A percentile compares a stretch with the other conserved stretches of the same genome.
phyloP scores from a whole-genome alignment of 2,329 filamentous ascomycete genomes.

The Thelonectria discophora region DNA sequence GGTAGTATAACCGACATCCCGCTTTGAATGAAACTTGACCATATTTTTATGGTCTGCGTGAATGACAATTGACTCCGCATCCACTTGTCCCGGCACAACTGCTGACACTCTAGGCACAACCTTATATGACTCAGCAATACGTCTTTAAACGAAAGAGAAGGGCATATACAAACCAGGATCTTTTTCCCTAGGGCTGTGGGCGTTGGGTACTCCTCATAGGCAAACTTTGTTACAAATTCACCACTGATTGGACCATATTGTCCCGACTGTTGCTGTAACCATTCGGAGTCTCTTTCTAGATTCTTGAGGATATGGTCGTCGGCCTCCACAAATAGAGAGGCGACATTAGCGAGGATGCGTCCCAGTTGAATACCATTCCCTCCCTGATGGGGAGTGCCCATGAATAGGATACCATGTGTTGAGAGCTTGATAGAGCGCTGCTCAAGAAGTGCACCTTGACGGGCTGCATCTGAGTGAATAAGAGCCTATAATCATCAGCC shows the following conservation, averaged over 20 bases:
- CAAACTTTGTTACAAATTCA: constrained; percentile 16
- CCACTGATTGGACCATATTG: constrained; percentile 12
- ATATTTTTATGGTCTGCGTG: constrained; percentile 14
- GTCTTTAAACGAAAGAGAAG: neutral
- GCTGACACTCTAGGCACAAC: constrained; percentile 16
- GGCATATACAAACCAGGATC: constrained; percentile 5
- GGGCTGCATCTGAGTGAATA: too few relatives aligned
- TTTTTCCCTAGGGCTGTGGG: neutral
- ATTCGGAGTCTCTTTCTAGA: constrained; percentile 18
- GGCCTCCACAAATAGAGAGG: constrained; percentile 10
- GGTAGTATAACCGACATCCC: constrained; percentile 5
- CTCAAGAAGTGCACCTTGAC: too few relatives aligned
- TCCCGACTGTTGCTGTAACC: constrained; percentile 14
- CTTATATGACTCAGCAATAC: constrained; percentile 5
- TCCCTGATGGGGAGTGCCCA: too few relatives aligned
- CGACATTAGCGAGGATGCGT: neutral
- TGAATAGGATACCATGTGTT: too few relatives aligned
- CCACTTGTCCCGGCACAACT: constrained; percentile 6
- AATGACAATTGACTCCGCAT: constrained; percentile 12
- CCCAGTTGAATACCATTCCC: constrained; percentile 13
- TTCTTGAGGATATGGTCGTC: constrained; percentile 14
- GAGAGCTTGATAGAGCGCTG: too few relatives aligned
- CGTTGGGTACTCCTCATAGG: constrained; percentile 15
- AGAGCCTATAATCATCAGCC: too few relatives aligned
- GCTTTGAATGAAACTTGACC: constrained; percentile 10